Percentiles rank a stretch among this genome's conserved stretches.
phyloP scores from a whole-genome alignment of 2,329 filamentous ascomycete genomes.

The Berkeleyomyces rouxiae region DNA sequence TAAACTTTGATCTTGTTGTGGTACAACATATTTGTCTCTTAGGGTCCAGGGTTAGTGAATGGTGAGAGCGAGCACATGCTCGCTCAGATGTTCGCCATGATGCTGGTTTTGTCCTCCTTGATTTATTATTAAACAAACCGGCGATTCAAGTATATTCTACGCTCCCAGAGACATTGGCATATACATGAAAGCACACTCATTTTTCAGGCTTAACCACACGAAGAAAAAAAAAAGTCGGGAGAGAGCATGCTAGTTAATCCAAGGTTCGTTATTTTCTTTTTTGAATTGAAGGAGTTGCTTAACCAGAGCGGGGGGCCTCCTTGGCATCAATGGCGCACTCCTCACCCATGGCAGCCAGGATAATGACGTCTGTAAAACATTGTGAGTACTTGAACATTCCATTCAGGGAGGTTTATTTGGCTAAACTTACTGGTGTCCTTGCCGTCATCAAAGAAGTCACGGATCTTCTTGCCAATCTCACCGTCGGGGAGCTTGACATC shows the following conservation, averaged over 20 bases:
- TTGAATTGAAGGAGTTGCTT: constrained; percentile 11
- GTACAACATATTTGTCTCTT: too few species aligned
- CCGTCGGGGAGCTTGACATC: constrained; percentile 87
- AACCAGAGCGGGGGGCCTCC: constrained; percentile 49
- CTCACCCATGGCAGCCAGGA: constrained; percentile 93
- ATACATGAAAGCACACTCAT: not conserved
- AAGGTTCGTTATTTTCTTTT: constrained; percentile 15
- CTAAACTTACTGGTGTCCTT: constrained; percentile 76
- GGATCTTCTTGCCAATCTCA: constrained; percentile 77
- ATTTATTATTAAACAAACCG: too few species aligned
- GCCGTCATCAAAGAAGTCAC: constrained; percentile 65
- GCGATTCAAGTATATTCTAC: too few species aligned
- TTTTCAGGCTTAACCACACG: not conserved
- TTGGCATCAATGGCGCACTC: constrained; percentile 85
- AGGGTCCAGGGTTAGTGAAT: too few species aligned
- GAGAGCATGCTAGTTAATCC: constrained; percentile 7
- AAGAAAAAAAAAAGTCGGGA: not conserved
- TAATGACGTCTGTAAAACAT: constrained; percentile 49
- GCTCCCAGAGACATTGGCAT: not conserved
- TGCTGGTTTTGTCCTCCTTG: too few species aligned
- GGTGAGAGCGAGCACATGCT: too few species aligned
- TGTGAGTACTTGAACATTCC: not conserved
- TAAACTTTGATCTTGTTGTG: too few species aligned
- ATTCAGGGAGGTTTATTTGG: not conserved
- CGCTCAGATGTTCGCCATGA: too few species aligned